Evolutionary conservation across 2,329 filamentous ascomycete genomes (phyloP).

Genomic region (Leptodontidium sp.): DNA sequence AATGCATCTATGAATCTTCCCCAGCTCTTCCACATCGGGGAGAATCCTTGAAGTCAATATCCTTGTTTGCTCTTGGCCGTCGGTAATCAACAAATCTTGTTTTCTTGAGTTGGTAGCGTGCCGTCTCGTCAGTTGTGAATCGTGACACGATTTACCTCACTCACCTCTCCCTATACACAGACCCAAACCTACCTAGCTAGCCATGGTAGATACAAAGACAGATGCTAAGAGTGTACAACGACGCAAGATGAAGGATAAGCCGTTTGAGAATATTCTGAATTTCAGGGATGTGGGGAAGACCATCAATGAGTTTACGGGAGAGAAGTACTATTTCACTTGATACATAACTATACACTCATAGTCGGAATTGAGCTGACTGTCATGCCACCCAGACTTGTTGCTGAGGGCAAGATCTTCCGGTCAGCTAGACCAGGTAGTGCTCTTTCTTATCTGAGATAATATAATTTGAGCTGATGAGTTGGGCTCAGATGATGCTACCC

Average conservation of each 20-base stretch:
- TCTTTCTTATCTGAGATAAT: not conserved
- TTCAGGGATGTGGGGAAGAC: slow-evolving; percentile 79
- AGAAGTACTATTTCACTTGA: slow-evolving; percentile 54
- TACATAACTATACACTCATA: not conserved
- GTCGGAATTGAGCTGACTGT: slow-evolving; percentile 23
- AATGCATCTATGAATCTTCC: not conserved
- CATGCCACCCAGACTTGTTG: slow-evolving; percentile 52
- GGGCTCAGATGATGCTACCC: slow-evolving; percentile 72
- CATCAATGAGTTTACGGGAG: slow-evolving; percentile 66
- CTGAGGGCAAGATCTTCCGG: slow-evolving; percentile 71
- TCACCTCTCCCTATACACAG: not conserved
- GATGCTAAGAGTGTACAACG: slow-evolving; percentile 34
- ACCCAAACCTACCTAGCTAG: not conserved
- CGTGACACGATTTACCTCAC: not conserved
- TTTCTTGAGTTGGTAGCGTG: not conserved
- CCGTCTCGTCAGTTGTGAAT: not conserved
- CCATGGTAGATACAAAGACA: slow-evolving; percentile 24
- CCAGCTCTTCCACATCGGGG: slow-evolving; percentile 8
- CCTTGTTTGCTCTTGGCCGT: not conserved
- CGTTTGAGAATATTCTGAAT: slow-evolving; percentile 70
- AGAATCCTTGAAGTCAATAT: not conserved
- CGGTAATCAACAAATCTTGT: not conserved
- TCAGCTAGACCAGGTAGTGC: slow-evolving; percentile 67
- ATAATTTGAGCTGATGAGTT: slow-evolving; percentile 31
- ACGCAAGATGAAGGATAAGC: slow-evolving; percentile 28